phyloP scores from a whole-genome alignment of 1,139 yeast genomes.

The Wickerhamomyces sp. region DNA sequence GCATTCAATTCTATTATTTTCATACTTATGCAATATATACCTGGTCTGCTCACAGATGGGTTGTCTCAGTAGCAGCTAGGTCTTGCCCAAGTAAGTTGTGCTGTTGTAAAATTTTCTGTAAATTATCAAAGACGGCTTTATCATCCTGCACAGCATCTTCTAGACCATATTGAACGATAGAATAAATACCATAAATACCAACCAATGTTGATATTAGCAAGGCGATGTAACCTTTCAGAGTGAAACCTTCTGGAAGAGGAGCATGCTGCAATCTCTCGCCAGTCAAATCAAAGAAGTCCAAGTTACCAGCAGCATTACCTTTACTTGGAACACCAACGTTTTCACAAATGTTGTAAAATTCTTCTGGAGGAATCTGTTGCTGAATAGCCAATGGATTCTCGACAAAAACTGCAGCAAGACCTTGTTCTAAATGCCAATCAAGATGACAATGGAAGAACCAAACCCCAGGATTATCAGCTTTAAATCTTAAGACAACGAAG shows the following conservation, averaged over 20 bases:
- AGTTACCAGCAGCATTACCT: conserved; percentile 73
- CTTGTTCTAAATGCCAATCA: conserved; percentile 79
- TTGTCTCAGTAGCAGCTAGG: conserved; percentile 15
- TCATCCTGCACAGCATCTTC: conserved; percentile 49
- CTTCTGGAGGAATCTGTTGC: conserved; percentile 37
- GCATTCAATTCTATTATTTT: too few relatives aligned
- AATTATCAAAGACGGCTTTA: conserved; percentile 24
- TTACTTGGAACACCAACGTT: conserved; percentile 36
- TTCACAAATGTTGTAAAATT: conserved; percentile 44
- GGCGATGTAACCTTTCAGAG: conserved; percentile 64
- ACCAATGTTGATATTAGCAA: conserved; percentile 49
- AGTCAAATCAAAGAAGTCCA: conserved; percentile 46
- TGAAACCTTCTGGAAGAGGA: conserved; percentile 64
- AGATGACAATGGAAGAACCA: conserved; percentile 84
- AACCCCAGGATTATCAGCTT: conserved; percentile 76
- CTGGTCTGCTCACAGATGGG: conserved; percentile 14
- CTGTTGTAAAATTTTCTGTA: conserved; percentile 20
- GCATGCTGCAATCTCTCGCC: conserved; percentile 53
- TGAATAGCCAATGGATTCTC: conserved; percentile 60
- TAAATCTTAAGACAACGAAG: conserved; percentile 58
- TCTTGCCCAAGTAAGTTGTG: conserved; percentile 13
- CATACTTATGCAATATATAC: not conserved
- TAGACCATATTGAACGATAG: conserved; percentile 57
- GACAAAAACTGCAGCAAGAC: conserved; percentile 60
- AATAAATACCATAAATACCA: conserved; percentile 52